Evolutionary conservation across 495 filamentous ascomycete genomes (phyloP), one percentile per base, ranked within the genome.

Genomic region (Lasiosphaeria hispida): DNA sequence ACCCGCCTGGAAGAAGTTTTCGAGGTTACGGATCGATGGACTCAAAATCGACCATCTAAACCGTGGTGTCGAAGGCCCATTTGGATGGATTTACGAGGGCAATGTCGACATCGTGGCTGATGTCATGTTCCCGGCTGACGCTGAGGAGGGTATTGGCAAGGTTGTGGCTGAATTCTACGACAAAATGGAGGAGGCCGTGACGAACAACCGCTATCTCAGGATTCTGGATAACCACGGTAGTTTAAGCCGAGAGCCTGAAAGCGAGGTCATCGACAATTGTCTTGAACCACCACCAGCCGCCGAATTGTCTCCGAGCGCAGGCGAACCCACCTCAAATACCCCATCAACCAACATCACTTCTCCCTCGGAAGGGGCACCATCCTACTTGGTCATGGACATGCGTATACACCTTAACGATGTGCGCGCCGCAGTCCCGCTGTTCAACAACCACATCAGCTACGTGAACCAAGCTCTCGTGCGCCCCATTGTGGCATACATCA

Each of bases 401-500:
- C 85, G 88, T 8, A 84, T 97, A 50, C 86, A 96, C 68, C 83
- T 98, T 47, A 97, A 96, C 70, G 90, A 96, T 64, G 91, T 96
- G 23, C 86, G 88, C 56, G 94, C 94, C 39, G 85, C 87, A 0
- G 92, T 98, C 1, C 94, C 94, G 0, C 82, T 98, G 53, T 97
- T 97, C 72, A 94, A 88, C 19, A 83, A 80, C 54, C 88, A 96
- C 70, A 79, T 97, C 11, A 94, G 90, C 35, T 97, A 97, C 72
- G 89, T 96, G 59, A 97, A 97, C 71, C 92, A 92, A 66, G 94
- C 94, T 3, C 83, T 98, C 7, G 87, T 97, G 40, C 84, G 94
- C 23, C 94, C 94, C 13, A 98, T 98, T 54, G 94, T 98, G n/a
- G 95, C 94, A 1, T 98, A 97, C 67, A 97, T 98, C 73, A 98